These are phyloP conservation scores for Eimeria praecox DNA, from an alignment of 169 alveolate genomes.

Conservation along the genomic window DNA sequence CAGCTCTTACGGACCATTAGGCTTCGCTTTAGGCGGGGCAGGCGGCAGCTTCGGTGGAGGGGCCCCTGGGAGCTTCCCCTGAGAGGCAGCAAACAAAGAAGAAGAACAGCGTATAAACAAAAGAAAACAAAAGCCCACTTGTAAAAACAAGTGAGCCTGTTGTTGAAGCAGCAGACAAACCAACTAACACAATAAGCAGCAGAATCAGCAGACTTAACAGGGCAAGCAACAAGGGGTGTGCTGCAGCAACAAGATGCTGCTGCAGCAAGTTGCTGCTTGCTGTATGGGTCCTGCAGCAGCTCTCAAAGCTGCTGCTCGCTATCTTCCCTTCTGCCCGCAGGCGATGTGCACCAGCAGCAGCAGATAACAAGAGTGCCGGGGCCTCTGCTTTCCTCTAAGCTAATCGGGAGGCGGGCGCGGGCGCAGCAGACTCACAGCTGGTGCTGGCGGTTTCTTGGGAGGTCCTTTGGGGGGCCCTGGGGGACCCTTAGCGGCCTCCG, in stretches of 20 bases:
- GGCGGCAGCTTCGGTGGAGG: conserved; percentile 32
- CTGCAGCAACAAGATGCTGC: no score
- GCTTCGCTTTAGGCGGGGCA: background rate
- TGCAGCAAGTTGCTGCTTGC: background rate
- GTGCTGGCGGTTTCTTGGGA: conserved; percentile 20
- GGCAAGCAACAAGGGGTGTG: background rate
- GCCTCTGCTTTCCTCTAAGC: no score
- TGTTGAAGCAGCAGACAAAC: background rate
- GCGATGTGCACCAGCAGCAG: no score
- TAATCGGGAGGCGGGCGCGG: no score
- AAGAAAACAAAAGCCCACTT: background rate
- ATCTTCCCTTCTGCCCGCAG: background rate
- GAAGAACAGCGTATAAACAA: background rate
- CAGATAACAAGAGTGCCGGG: no score
- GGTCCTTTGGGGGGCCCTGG: conserved; percentile 42
- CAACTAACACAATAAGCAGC: background rate
- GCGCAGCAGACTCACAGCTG: background rate
- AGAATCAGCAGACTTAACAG: background rate
- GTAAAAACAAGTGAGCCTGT: background rate
- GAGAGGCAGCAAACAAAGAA: background rate
- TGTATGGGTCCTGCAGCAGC: no score
- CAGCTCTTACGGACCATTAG: background rate
- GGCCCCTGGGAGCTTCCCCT: conserved; percentile 25
- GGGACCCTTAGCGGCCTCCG: background rate
- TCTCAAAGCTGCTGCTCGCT: conserved; percentile 2